A percentile compares a stretch with the other conserved stretches of the same genome.
phyloP scores from a whole-genome alignment of 2,329 filamentous ascomycete genomes.

The Camptophora hylomeconis region DNA sequence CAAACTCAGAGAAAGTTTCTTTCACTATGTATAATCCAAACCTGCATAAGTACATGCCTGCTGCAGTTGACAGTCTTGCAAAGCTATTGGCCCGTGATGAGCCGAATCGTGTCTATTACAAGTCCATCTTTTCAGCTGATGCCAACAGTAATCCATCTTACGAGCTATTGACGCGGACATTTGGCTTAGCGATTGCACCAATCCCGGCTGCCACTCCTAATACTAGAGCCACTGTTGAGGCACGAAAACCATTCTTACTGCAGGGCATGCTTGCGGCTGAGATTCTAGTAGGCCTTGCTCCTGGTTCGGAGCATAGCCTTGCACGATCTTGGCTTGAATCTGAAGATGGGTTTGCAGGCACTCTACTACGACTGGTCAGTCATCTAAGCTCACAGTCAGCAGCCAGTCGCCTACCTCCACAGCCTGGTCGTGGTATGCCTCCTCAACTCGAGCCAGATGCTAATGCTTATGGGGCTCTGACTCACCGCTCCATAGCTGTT shows the following conservation, averaged over 20 bases:
- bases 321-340: constrained; percentile 72
- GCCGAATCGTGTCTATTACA: constrained; percentile 77
- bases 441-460: constrained; percentile 28
- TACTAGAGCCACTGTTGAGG: constrained; percentile 58
- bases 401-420: constrained; percentile 30
- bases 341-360: constrained; percentile 70
- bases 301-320: constrained; percentile 56
- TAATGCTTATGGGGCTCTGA: constrained; percentile 39
- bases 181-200: constrained; percentile 73
- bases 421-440: constrained; percentile 23
- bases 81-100: constrained; percentile 89
- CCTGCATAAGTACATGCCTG: constrained; percentile 75
- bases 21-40: constrained; percentile 72
- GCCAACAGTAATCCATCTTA: constrained; percentile 49
- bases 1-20: constrained; percentile 46
- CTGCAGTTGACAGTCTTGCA: constrained; percentile 78
- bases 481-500: constrained; percentile 54
- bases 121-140: constrained; percentile 66
- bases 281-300: constrained; percentile 65
- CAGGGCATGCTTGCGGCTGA: constrained; percentile 85
- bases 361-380: constrained; percentile 62
- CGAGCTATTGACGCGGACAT: constrained; percentile 75
- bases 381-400: constrained; percentile 48
- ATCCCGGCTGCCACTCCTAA: constrained; percentile 52
- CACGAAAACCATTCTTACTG: constrained; percentile 77